These are phyloP conservation scores for Betula pendula DNA, from an alignment of 306 rosid species.

Conservation along the genomic window DNA sequence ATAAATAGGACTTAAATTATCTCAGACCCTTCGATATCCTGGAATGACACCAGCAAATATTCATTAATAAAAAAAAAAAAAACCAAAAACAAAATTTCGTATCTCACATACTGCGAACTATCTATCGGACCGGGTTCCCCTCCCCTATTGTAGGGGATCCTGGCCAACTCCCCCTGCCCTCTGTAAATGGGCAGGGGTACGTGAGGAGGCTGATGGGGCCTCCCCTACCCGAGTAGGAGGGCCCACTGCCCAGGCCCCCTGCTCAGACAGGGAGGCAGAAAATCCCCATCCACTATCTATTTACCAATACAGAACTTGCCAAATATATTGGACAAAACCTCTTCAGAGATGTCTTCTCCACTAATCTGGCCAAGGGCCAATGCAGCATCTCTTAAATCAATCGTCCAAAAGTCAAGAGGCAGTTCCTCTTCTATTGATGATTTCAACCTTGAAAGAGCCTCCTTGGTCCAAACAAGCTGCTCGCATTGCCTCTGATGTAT, in stretches of 20 bases:
- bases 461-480: conserved; percentile 90
- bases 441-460: conserved; percentile 73
- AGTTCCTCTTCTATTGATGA: conserved; percentile 76
- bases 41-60: neutral
- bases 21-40: too few species aligned
- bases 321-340: conserved; percentile 83
- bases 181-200: too few species aligned
- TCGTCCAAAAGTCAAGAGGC: conserved; percentile 93
- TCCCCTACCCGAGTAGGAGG: too few species aligned
- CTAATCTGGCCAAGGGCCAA: conserved; percentile 85
- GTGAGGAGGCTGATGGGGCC: too few species aligned
- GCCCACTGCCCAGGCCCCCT: too few species aligned
- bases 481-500: conserved; percentile 86
- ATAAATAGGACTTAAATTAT: too few species aligned
- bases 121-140: too few species aligned
- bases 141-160: too few species aligned
- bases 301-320: conserved; percentile 89
- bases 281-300: conserved; percentile 19
- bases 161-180: too few species aligned
- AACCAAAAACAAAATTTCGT: neutral
- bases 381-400: conserved; percentile 88
- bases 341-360: conserved; percentile 95
- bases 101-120: too few species aligned
- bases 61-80: too few species aligned
- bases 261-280: too few species aligned